Conservation (phyloP, 2,329 filamentous ascomycete genomes). For the Pseudocercospora eumusae region DNA sequence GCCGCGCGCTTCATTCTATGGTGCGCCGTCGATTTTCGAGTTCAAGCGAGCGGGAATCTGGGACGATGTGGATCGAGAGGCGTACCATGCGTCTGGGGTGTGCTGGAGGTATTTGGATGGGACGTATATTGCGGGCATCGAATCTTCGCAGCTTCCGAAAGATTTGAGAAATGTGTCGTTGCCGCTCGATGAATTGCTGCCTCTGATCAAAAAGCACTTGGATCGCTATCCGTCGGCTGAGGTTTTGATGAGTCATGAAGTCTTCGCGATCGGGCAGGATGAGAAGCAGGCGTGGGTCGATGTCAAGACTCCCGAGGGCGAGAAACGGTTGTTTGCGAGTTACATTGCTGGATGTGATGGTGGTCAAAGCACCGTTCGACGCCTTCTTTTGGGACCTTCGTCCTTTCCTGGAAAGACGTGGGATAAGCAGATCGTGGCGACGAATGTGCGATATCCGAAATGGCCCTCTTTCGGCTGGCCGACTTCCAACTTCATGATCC, state of each 20-base stretch:
- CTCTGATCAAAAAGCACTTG: constrained; percentile 27
- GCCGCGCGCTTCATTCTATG: constrained; percentile 58
- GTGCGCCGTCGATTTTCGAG: constrained; percentile 42
- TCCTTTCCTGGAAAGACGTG: constrained; percentile 29
- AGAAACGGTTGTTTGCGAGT: constrained; percentile 22
- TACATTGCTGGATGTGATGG: constrained; percentile 34
- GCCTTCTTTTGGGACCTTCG: constrained; percentile 19
- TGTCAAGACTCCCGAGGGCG: constrained; percentile 23
- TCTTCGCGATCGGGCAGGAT: constrained; percentile 25
- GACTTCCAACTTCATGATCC: constrained; percentile 46
- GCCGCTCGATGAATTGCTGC: constrained; percentile 27
- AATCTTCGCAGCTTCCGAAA: constrained; percentile 11
- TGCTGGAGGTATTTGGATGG: constrained; percentile 28
- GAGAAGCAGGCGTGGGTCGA: constrained; percentile 29
- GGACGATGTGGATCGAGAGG: constrained; percentile 33
- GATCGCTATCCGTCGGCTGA: constrained; percentile 20
- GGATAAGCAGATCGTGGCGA: constrained; percentile 42
- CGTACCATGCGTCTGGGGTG: constrained; percentile 24
- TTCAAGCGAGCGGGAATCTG: constrained; percentile 41
- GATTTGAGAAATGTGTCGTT: constrained; percentile 22
- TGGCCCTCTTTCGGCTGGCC: constrained; percentile 43
- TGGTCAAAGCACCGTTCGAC: constrained; percentile 27
- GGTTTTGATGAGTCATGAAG: constrained; percentile 24
- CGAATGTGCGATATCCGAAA: constrained; percentile 40
- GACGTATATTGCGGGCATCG: constrained; percentile 23